Base-by-base conservation (phyloP, 2,329 filamentous ascomycete genomes). In the Dryadomyces sulphureus region DNA sequence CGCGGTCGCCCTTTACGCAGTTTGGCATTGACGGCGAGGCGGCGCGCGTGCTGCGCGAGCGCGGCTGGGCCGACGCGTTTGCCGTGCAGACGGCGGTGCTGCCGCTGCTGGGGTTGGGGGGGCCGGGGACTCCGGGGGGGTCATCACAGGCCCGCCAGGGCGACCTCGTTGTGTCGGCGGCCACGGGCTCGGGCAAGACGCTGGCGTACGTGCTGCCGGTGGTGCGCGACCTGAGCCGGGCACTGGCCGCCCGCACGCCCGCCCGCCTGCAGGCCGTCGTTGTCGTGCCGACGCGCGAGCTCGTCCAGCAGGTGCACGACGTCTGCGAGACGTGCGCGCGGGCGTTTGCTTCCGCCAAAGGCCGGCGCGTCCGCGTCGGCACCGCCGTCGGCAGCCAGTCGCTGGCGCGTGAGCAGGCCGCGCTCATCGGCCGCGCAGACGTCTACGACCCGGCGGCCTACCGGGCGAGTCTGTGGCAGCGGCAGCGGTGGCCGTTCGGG, bases 111-210 rank as follows among this genome's bases (percentile, higher is more conserved):
- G n/a, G n/a, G n/a, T n/a, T n/a, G n/a, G n/a, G n/a, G n/a, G n/a
- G n/a, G n/a, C n/a, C 68, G 94, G 4, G 79, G 77, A 36, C 34
- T 11, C 3, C 34, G 9, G 34, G 14, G 9, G n/a, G 7, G 16
- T 7, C 34, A 36, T 4, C 70, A 73, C 38, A 68, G 73, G 11
- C 32, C 35, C 72, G 78, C 32, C 65, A 74, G 1, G 84, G 86
- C 5, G 92, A 98, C 60, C 63, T 98, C 5, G 81, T 94, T 39
- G 81, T 98, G 3, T 92, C 88, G 7, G 92, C 93, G 0, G 84
- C 90, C 1, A 98, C 92, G 0, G 92, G 92, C 8, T 96, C 92
- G 0, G 92, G 92, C 47, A 98, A 98, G 60, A 98, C 92, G 0
- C 63, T 98, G 16, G 84, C 90, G 0, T 98, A 98, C 57, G 77